Evolutionary conservation across 208 protist species (phyloP), one percentile per base, ranked within the genome.

Genomic region (Trypanosomatidae sp.): DNA sequence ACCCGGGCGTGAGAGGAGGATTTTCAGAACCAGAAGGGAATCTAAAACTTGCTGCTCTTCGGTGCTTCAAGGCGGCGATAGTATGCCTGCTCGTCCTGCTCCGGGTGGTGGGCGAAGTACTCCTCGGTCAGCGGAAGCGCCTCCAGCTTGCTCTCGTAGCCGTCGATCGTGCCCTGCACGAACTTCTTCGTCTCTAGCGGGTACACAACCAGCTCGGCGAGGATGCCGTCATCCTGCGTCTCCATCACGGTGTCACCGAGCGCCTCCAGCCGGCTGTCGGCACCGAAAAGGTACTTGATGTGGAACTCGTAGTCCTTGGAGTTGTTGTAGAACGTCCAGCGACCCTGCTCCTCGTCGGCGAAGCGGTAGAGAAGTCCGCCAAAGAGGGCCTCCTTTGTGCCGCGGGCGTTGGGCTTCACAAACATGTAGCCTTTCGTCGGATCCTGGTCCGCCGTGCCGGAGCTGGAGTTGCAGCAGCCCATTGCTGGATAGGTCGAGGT

Each of bases 231-330:
- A 53, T 95, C 88, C 71, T 91, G 78, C 55, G 66, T 36, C 41
- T 71, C 74, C 43, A 91, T 56, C 13, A 43, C 83, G 43, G 88
- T 88, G 58, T 92, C 74, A 22, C 76, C 79, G 3, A 91, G 73
- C 0, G 86, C 56, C 12, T 77, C 60, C 6, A 95, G 71, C 15
- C 66, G 47, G 65, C 88, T 92, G 36, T 92, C 82, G 5, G 77
- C 68, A 62, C 79, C 83, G 62, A 92, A 93, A 43, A 95, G 77
- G 75, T 93, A 95, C 69, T 85, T 85, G 52, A 95, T 83, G 66
- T 90, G 91, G 70, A 95, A 95, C 67, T 95, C 85, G 69, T 95
- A 95, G 69, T 95, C 91, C 65, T 82, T 88, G 0, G 83, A 85
- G 82, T 93, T 91, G 81, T 85, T 93, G 83, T 82, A 92, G 73